Evolutionary conservation across 73 alveolate species (phyloP).

Genomic region (Durusdinium trenchii): DNA sequence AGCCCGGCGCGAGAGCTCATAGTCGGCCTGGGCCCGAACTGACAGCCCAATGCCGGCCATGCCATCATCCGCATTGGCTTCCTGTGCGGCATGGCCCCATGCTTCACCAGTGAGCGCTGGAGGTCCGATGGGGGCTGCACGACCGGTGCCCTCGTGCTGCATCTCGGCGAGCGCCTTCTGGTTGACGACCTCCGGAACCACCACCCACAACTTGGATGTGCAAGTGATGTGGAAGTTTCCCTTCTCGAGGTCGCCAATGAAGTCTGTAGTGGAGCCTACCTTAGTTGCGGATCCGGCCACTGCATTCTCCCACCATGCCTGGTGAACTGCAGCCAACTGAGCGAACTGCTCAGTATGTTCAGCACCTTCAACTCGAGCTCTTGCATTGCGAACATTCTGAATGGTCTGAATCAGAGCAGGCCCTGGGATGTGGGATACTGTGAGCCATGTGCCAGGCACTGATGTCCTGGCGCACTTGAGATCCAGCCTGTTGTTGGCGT

Average conservation of each 20-base stretch:
- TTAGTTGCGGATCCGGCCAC: too few relatives aligned
- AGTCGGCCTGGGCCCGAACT: too few relatives aligned
- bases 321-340: background rate
- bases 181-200: background rate
- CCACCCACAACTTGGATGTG: background rate
- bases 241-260: background rate
- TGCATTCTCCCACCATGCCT: background rate
- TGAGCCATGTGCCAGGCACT: background rate
- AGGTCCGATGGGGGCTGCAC: too few relatives aligned
- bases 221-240: background rate
- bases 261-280: background rate
- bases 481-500: too few relatives aligned
- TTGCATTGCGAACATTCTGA: background rate
- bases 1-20: too few relatives aligned
- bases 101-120: too few relatives aligned
- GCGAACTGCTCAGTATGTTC: background rate
- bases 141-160: too few relatives aligned
- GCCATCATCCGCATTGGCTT: background rate
- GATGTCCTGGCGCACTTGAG: background rate
- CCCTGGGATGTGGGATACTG: slow-evolving; percentile 5
- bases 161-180: background rate
- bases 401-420: too few relatives aligned
- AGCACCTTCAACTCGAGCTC: background rate
- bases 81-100: too few relatives aligned
- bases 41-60: too few relatives aligned